phyloP scores from a whole-genome alignment of 2,329 filamentous ascomycete species.

The Delphinella strobiligena region DNA sequence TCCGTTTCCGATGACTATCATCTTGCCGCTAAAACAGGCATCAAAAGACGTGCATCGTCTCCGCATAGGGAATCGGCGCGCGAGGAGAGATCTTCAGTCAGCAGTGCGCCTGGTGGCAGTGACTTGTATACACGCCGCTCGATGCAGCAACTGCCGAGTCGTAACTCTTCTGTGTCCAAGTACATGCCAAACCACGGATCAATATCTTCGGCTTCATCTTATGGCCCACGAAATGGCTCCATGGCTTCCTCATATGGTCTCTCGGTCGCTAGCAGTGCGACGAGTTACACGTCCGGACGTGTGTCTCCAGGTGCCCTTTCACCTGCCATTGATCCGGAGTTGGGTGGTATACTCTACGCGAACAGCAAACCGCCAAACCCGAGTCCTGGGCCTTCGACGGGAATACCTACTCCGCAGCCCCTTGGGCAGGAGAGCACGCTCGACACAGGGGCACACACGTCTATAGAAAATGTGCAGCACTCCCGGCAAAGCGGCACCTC shows the following conservation, averaged over 20 bases:
- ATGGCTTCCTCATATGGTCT: constrained; percentile 46
- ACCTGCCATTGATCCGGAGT: constrained; percentile 43
- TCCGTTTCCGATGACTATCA: constrained; percentile 32
- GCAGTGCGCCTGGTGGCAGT: constrained; percentile 28
- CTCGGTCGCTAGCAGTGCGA: constrained; percentile 50
- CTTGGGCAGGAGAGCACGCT: constrained; percentile 25
- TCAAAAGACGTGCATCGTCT: constrained; percentile 53
- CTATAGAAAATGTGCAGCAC: constrained; percentile 30
- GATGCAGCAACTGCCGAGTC: constrained; percentile 43
- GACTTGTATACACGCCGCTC: constrained; percentile 45
- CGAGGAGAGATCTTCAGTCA: constrained; percentile 32
- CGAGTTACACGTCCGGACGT: constrained; percentile 51
- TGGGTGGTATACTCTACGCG: constrained; percentile 42
- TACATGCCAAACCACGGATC: constrained; percentile 46
- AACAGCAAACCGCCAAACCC: constrained; percentile 34
- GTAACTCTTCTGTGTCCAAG: constrained; percentile 41
- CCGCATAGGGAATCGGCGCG: constrained; percentile 44
- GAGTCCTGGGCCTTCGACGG: constrained; percentile 28
- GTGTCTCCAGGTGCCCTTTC: constrained; percentile 50
- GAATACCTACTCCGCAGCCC: constrained; percentile 17
- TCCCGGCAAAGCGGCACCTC: no score
- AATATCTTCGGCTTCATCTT: constrained; percentile 53
- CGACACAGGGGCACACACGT: constrained; percentile 30
- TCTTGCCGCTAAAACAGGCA: constrained; percentile 37
- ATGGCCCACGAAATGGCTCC: constrained; percentile 48